Evolutionary conservation across 2,329 filamentous ascomycete species (phyloP), one percentile per base, ranked within the genome.

Genomic region (Verticillium nubilum): DNA sequence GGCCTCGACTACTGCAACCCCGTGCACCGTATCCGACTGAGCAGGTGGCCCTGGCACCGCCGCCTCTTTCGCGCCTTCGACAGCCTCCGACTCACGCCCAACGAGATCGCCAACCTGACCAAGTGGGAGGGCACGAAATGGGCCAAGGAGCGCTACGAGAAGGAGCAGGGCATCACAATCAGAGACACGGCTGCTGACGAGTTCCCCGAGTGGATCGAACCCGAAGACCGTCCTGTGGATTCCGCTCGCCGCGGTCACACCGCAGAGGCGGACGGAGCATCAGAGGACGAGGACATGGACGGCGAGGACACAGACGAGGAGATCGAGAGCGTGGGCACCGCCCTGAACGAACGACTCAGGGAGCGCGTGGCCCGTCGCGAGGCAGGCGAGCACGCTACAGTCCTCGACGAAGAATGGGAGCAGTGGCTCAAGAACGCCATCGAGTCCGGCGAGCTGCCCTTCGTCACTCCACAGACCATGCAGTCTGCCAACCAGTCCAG

Each of bases 51-150:
- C 17, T 91, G 90, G 84, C 90, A 94, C 72, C 82, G 86, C 62
- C 84, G 87, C 60, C 82, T 94, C 13, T 93, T 94, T 72, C 84
- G 86, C 47, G 88, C 89, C 28, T 92, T 94, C 67, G 88, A 92
- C 72, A 76, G 74, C 27, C 80, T 93, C 26, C 81, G 80, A 52
- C 78, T 93, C 42, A 94, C 90, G 7, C 76, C 84, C 60, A 76
- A 79, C 66, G 90, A 94, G 70, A 91, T 94, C 65, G 80, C 85
- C 58, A 78, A 80, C 55, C 78, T 93, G 69, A 92, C 90, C 60
- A 88, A 90, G 68, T 94, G 90, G 90, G 90, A 93, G 76, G 90
- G 90, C 60, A 93, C 90, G 10, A 86, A 87, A 62, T 93, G 90
- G 90, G 90, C 90, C 62, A 88, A 92, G 69, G 88, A 92, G 69